phyloP scores from a whole-genome alignment of 352 stramenopile species.

The Globisporangium solare region DNA sequence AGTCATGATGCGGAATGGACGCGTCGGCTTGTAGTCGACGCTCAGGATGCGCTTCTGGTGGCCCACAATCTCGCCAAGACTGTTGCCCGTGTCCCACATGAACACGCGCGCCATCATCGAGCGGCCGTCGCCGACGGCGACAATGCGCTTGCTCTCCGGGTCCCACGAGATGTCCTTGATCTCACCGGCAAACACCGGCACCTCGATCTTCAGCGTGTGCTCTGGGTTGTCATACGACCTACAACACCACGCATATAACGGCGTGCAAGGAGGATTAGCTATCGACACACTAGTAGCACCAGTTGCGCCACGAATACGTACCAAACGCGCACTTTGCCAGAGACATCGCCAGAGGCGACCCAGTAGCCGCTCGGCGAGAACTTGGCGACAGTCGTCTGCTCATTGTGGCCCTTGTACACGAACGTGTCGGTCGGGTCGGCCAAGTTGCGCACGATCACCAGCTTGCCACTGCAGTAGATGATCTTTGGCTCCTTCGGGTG shows the following conservation, averaged over 20 bases:
- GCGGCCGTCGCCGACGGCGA: conserved; percentile 84
- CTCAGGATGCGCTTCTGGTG: conserved; percentile 93
- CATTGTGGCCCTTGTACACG: conserved; percentile 95
- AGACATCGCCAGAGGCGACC: conserved; percentile 88
- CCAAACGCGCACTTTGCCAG: conserved; percentile 94
- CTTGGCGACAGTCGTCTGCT: conserved; percentile 88
- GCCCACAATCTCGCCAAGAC: conserved; percentile 90
- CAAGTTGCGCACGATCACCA: conserved; percentile 88
- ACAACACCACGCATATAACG: not conserved
- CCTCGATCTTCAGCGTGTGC: conserved; percentile 94
- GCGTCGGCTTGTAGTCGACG: conserved; percentile 90
- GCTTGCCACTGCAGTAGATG: conserved; percentile 91
- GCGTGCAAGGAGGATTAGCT: not conserved
- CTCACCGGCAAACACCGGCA: conserved; percentile 83
- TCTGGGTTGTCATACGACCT: conserved; percentile 95
- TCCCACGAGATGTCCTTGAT: conserved; percentile 96
- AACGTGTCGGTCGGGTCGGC: conserved; percentile 85
- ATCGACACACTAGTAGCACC: too few species aligned
- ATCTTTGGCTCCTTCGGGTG: conserved; percentile 87
- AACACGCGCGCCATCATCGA: conserved; percentile 84
- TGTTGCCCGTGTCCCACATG: conserved; percentile 97
- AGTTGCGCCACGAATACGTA: conserved; percentile 11
- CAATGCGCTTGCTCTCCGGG: conserved; percentile 93
- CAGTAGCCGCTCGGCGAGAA: conserved; percentile 95
- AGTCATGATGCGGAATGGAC: conserved; percentile 95